Base-by-base conservation (phyloP, 805 yeast genomes). In the Deakozyma indianensis region DNA sequence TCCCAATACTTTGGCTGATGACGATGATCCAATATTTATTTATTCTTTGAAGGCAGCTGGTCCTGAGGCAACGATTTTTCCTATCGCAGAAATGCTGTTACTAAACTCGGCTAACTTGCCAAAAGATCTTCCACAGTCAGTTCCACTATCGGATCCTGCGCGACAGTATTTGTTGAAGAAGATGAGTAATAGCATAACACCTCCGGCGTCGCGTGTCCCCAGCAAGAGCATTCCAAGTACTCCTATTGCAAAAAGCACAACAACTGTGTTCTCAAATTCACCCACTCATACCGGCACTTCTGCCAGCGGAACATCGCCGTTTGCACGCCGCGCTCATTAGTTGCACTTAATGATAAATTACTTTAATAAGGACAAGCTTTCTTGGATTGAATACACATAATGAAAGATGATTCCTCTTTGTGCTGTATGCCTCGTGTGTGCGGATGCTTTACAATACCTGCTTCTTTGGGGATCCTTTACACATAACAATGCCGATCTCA, bases 1-100 rank as follows among this genome's bases (percentile, higher is more conserved):
- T 44, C 57, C 65, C 14, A 60, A 64, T 43, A 56, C 56, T 9
- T 48, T 47, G 16, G 51, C 54, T 24, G 59, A 55, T 28, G 56
- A 49, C 14, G 55, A 50, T 23, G 62, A 60, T 44, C 56, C 66
- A 2, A 38, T 65, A 38, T 42, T 66, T 5, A 41, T 64, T 15
- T 52, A 56, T 41, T 61, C 69, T 2, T 49, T 67, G 35, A 50
- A 57, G 18, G 45, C 51, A n/a, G 58, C 63, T 3, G 53, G 57
- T 1, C 47, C 47, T 5, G 56, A 52, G 14, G 50, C 58, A 1
- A 40, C 42, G n/a, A 43, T 51, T 7, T 67, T 61, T 48, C 62
- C 68, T 2, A 46, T 64, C 9, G 65, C 69, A 4, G 71, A 67
- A 49, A 47, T 67, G 32, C 55, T 67, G 3, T 42, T 62, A 27